Evolutionary conservation across 2,329 filamentous ascomycete species (phyloP).

Genomic region (Metarhizium album): DNA sequence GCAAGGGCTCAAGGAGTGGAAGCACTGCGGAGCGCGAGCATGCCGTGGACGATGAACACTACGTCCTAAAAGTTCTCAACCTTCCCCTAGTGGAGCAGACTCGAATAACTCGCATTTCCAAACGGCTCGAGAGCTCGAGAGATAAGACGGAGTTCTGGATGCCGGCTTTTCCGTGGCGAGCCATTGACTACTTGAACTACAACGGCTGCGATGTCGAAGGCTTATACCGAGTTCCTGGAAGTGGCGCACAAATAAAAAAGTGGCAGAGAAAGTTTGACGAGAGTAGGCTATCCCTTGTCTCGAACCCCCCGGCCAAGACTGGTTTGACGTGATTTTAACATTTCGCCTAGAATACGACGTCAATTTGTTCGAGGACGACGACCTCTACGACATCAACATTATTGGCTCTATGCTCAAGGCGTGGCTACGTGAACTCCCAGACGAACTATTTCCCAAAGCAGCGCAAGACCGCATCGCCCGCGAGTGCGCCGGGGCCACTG

Average conservation of each 20-base stretch:
- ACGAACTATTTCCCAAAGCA: constrained; percentile 82
- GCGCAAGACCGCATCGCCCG: constrained; percentile 71
- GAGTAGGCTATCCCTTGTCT: constrained; percentile 37
- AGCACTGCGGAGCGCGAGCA: constrained; percentile 56
- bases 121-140: constrained; percentile 72
- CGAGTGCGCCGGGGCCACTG: constrained; percentile 68
- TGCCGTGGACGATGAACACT: constrained; percentile 68
- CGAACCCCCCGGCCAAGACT: not conserved
- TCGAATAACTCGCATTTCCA: constrained; percentile 82
- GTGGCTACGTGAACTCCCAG: constrained; percentile 89
- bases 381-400: constrained; percentile 92
- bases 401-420: constrained; percentile 94
- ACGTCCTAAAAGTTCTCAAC: constrained; percentile 76
- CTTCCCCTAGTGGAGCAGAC: constrained; percentile 80
- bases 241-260: constrained; percentile 80
- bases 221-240: constrained; percentile 84
- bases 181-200: constrained; percentile 93
- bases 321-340: constrained; percentile 3
- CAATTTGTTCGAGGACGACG: constrained; percentile 75
- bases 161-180: constrained; percentile 89
- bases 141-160: constrained; percentile 99
- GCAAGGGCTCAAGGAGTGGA: constrained; percentile 64
- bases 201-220: constrained; percentile 91
- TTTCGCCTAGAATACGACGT: constrained; percentile 62
- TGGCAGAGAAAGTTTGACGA: constrained; percentile 89